phyloP scores from a whole-genome alignment of 345 rosid genomes.

The Corchorus olitorius region DNA sequence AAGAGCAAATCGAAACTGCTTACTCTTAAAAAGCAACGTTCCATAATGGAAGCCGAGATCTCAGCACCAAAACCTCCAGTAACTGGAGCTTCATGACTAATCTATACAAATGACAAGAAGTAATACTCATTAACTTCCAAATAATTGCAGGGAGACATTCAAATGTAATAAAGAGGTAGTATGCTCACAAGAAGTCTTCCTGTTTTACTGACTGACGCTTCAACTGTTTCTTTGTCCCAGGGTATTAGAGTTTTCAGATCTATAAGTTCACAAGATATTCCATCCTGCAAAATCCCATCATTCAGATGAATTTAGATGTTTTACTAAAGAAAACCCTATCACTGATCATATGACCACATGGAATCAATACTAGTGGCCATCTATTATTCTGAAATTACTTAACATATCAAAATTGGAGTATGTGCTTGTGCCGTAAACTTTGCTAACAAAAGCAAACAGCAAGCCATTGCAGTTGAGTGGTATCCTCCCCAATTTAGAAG shows the following conservation, averaged over 20 bases:
- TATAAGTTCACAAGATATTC: slow-evolving; percentile 87
- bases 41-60: slow-evolving; percentile 79
- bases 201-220: slow-evolving; percentile 82
- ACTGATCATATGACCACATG: not conserved
- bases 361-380: not conserved
- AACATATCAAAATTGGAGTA: not conserved
- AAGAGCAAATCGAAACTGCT: slow-evolving; percentile 11
- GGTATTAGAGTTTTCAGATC: slow-evolving; percentile 84
- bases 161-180: not conserved
- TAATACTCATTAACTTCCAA: not conserved
- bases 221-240: slow-evolving; percentile 92
- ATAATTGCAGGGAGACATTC: not conserved
- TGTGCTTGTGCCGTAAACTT: not conserved
- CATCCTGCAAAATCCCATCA: slow-evolving; percentile 52
- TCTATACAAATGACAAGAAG: slow-evolving; percentile 42
- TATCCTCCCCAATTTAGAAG: not conserved
- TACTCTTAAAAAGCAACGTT: slow-evolving; percentile 80
- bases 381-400: not conserved
- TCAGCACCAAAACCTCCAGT: slow-evolving; percentile 97
- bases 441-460: not conserved
- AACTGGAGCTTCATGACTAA: slow-evolving; percentile 91
- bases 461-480: not conserved
- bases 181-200: slow-evolving; percentile 79
- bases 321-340: not conserved
- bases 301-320: not conserved